Evolutionary conservation across 1,284 basidiomycete genomes (phyloP).

Genomic region (Coniferiporia weirii): DNA sequence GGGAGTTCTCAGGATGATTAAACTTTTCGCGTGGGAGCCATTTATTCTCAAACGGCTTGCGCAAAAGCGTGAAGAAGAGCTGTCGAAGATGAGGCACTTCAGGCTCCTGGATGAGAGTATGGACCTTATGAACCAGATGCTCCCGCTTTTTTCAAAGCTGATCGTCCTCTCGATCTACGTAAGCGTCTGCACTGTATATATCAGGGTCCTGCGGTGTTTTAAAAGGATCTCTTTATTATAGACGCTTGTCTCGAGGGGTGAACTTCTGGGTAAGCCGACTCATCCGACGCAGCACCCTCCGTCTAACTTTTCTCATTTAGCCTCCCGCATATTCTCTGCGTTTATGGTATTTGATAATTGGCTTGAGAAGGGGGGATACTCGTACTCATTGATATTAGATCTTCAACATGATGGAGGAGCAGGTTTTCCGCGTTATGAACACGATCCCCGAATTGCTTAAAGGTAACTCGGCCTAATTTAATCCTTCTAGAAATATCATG

Average conservation of each 20-base stretch:
- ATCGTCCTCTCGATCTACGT: constrained; percentile 40
- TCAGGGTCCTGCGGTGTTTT: background rate
- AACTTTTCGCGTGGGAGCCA: constrained; percentile 31
- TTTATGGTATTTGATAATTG: constrained; percentile 23
- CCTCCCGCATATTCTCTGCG: background rate
- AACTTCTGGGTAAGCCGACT: constrained; percentile 29
- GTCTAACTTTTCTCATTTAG: background rate
- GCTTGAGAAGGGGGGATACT: background rate
- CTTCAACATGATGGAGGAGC: constrained; percentile 39
- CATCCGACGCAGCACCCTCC: background rate
- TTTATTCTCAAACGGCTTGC: constrained; percentile 31
- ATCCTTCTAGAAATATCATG: constrained; percentile 27
- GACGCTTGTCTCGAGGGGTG: constrained; percentile 37
- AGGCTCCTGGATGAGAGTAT: background rate
- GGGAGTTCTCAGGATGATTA: constrained; percentile 27
- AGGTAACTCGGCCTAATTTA: constrained; percentile 14
- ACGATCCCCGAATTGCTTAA: constrained; percentile 21
- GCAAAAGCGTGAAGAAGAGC: constrained; percentile 36
- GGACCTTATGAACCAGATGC: constrained; percentile 16
- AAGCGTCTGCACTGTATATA: background rate
- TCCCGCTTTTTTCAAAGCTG: constrained; percentile 38
- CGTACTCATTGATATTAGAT: constrained; percentile 26
- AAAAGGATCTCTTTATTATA: constrained; percentile 5
- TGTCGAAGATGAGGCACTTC: constrained; percentile 18
- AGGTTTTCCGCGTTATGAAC: constrained; percentile 31